These are phyloP conservation scores for Stenocarpella maydis DNA, from an alignment of 2,329 filamentous ascomycete species.

Conservation along the genomic window DNA sequence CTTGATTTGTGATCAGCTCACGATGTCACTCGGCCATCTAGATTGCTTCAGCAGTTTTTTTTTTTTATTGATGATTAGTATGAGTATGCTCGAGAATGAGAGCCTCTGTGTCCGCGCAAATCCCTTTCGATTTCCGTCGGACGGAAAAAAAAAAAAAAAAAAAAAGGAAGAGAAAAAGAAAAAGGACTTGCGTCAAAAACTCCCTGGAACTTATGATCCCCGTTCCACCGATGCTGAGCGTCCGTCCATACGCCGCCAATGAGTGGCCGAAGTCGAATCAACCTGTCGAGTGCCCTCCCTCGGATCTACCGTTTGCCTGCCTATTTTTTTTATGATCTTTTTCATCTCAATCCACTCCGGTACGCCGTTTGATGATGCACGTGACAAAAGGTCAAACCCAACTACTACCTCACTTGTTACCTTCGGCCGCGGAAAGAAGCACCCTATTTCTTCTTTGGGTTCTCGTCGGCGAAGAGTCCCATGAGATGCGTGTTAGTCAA, in stretches of 20 bases:
- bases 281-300: slow-evolving; percentile 19
- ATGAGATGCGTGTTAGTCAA: slow-evolving; percentile 89
- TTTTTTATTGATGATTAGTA: slow-evolving; percentile 26
- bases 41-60: slow-evolving; percentile 3
- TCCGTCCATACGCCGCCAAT: slow-evolving; percentile 19
- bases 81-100: background rate
- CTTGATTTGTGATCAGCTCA: slow-evolving; percentile 22
- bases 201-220: slow-evolving; percentile 4
- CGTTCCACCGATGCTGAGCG: slow-evolving; percentile 14
- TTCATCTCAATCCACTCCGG: slow-evolving; percentile 20
- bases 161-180: background rate
- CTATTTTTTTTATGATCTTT: background rate
- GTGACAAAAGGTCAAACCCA: background rate
- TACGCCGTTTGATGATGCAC: slow-evolving; percentile 33
- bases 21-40: slow-evolving; percentile 8
- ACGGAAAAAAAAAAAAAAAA: background rate
- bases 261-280: slow-evolving; percentile 13
- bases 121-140: background rate
- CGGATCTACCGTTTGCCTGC: background rate
- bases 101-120: background rate
- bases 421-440: background rate
- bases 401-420: background rate
- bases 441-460: slow-evolving; percentile 52
- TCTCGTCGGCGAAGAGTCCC: slow-evolving; percentile 75
- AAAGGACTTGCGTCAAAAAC: background rate